phyloP scores from a whole-genome alignment of 148 eudicot species.

The Cornus florida region DNA sequence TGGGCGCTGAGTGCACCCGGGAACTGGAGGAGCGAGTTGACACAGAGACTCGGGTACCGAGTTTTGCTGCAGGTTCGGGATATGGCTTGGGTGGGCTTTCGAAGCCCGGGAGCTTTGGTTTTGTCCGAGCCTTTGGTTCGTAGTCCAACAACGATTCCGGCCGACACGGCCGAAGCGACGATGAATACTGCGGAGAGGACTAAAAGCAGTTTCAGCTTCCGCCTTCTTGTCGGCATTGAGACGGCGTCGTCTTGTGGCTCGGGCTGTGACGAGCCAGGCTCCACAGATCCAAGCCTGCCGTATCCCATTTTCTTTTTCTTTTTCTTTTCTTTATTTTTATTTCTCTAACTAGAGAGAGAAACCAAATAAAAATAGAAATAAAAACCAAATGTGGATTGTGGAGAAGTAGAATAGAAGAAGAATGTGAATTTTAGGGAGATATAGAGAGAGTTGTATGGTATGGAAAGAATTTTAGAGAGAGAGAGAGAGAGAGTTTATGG shows the following conservation, averaged over 20 bases:
- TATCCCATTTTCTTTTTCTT: not conserved
- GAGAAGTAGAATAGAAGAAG: not conserved
- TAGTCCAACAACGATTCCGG: slow-evolving; percentile 7
- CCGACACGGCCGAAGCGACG: slow-evolving; percentile 27
- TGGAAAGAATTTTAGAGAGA: not conserved
- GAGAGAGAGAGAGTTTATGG: not conserved
- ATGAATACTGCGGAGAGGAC: slow-evolving; percentile 26
- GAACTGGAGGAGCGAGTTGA: slow-evolving; percentile 40
- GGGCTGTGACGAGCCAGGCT: not conserved
- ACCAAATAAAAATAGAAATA: not conserved
- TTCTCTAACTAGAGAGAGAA: not conserved
- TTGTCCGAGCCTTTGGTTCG: slow-evolving; percentile 4
- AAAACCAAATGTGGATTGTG: not conserved
- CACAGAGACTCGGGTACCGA: slow-evolving; percentile 30
- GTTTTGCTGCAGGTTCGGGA: slow-evolving; percentile 33
- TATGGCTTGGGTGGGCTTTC: slow-evolving; percentile 31
- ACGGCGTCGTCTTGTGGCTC: not conserved
- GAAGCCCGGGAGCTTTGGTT: not conserved
- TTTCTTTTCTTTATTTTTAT: too few species aligned
- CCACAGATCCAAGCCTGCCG: not conserved
- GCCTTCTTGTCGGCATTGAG: not conserved
- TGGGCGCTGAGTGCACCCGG: slow-evolving; percentile 48
- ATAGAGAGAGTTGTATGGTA: not conserved
- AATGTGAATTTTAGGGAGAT: not conserved
- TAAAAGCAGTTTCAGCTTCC: not conserved